These are phyloP conservation scores for Boletus patriciae DNA, from an alignment of 768 basidiomycete species.

Conservation along the genomic window DNA sequence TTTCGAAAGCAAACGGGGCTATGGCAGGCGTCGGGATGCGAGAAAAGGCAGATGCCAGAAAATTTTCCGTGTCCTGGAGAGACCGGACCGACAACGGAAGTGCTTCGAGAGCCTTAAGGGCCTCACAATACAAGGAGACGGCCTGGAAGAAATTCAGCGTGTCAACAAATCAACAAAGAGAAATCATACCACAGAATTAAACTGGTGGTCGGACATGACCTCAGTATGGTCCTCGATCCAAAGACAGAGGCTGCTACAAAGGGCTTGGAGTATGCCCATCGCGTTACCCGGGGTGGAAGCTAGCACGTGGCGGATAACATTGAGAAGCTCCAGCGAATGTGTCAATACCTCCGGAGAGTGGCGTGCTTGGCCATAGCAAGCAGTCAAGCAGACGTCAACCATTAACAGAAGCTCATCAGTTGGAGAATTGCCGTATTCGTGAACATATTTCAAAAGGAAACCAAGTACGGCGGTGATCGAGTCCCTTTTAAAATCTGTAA, in stretches of 20 bases:
- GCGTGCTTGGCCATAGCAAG: slow-evolving; percentile 34
- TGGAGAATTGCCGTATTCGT: slow-evolving; percentile 10
- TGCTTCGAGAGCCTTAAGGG: slow-evolving; percentile 41
- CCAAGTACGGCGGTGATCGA: slow-evolving; percentile 20
- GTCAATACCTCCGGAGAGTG: slow-evolving; percentile 26
- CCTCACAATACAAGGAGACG: slow-evolving; percentile 44
- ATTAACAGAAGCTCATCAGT: slow-evolving; percentile 26
- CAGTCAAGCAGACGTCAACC: slow-evolving; percentile 33
- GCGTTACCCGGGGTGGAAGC: slow-evolving; percentile 27
- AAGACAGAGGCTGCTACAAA: slow-evolving; percentile 41
- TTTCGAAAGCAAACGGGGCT: slow-evolving; percentile 53
- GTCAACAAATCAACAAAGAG: not conserved
- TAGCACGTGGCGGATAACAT: slow-evolving; percentile 36
- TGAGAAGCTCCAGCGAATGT: slow-evolving; percentile 40
- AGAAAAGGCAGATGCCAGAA: slow-evolving; percentile 53
- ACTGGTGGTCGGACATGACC: slow-evolving; percentile 43
- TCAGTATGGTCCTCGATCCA: slow-evolving; percentile 55
- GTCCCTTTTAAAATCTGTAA: slow-evolving; percentile 22
- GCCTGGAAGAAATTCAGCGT: slow-evolving; percentile 19
- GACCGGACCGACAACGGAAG: slow-evolving; percentile 41
- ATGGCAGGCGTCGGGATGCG: slow-evolving; percentile 46
- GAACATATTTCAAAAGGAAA: slow-evolving; percentile 14
- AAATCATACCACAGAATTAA: slow-evolving; percentile 47
- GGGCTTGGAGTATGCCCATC: slow-evolving; percentile 35
- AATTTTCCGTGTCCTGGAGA: slow-evolving; percentile 43